These are phyloP conservation scores for Beauveria pseudobassiana DNA, from an alignment of 2,329 filamentous ascomycete species.

Conservation along the genomic window DNA sequence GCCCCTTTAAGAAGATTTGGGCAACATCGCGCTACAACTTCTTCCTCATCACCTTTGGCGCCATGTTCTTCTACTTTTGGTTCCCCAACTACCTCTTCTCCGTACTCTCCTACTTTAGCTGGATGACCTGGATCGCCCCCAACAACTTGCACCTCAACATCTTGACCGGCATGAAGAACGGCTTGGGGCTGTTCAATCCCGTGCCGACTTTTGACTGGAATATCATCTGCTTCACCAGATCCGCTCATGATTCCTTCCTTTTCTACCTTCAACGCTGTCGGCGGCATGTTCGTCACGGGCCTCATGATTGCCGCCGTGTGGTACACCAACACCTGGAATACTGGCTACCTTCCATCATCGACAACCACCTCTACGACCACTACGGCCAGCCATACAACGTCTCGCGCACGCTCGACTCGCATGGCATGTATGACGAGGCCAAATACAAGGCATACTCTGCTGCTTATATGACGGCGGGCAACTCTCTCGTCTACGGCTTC, in stretches of 20 bases:
- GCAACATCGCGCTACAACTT: slow-evolving; percentile 31
- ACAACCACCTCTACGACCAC: slow-evolving; percentile 49
- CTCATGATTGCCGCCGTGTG: slow-evolving; percentile 42
- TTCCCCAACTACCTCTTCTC: slow-evolving; percentile 39
- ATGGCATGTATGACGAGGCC: slow-evolving; percentile 41
- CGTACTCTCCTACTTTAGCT: slow-evolving; percentile 36
- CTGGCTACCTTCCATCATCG: slow-evolving; percentile 48
- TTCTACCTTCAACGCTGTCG: slow-evolving; percentile 21
- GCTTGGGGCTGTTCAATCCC: slow-evolving; percentile 33
- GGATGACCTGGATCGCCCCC: slow-evolving; percentile 40
- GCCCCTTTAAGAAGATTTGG: slow-evolving; percentile 26
- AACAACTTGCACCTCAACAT: slow-evolving; percentile 22
- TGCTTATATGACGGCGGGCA: slow-evolving; percentile 17
- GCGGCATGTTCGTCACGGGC: slow-evolving; percentile 39
- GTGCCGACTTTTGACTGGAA: slow-evolving; percentile 42
- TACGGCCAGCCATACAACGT: slow-evolving; percentile 44
- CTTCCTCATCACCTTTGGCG: slow-evolving; percentile 30
- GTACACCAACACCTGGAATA: slow-evolving; percentile 37
- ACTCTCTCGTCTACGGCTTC: slow-evolving; percentile 24
- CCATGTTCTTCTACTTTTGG: slow-evolving; percentile 43
- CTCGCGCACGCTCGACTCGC: slow-evolving; percentile 39
- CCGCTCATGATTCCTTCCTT: slow-evolving; percentile 17
- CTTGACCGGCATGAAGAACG: slow-evolving; percentile 22
- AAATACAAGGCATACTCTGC: slow-evolving; percentile 42
- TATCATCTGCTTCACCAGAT: slow-evolving; percentile 17